Percentiles rank a stretch among this genome's conserved stretches.
Evolutionary conservation across 2,329 filamentous ascomycete species (phyloP).

Genomic region (Penicillium sumatraense): DNA sequence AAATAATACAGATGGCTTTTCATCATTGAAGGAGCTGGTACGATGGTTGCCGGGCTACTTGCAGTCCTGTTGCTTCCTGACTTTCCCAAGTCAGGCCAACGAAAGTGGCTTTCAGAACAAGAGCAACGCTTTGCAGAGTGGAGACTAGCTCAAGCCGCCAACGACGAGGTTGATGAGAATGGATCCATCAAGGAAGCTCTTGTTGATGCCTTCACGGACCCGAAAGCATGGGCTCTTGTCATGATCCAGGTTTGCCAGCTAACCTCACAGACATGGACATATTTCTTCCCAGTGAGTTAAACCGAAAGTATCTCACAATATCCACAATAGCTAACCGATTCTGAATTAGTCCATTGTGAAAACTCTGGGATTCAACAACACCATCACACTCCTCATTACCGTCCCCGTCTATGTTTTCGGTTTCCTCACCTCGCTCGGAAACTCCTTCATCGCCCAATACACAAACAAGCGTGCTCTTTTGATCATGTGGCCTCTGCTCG

Average conservation of each 20-base stretch:
- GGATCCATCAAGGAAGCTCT: slow-evolving; percentile 21
- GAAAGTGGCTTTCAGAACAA: slow-evolving; percentile 25
- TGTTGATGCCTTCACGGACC: slow-evolving; percentile 20
- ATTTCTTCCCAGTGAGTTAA: slow-evolving; percentile 42
- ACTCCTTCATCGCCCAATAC: slow-evolving; percentile 32
- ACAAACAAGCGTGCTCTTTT: slow-evolving; percentile 18
- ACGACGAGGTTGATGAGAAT: slow-evolving; percentile 27
- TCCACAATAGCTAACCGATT: too few species aligned
- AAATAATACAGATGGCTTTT: slow-evolving; percentile 35
- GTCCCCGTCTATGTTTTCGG: slow-evolving; percentile 26
- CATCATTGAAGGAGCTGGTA: slow-evolving; percentile 45
- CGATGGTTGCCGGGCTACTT: slow-evolving; percentile 37
- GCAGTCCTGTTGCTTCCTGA: slow-evolving; percentile 43
- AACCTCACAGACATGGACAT: slow-evolving; percentile 18
- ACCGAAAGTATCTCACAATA: background rate
- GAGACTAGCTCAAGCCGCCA: slow-evolving; percentile 22
- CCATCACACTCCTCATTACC: slow-evolving; percentile 23
- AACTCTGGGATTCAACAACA: slow-evolving; percentile 23
- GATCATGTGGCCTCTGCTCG: slow-evolving; percentile 21
- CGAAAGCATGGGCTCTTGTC: slow-evolving; percentile 22
- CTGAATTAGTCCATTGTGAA: slow-evolving; percentile 22
- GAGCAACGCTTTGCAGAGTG: slow-evolving; percentile 26
- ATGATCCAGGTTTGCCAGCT: slow-evolving; percentile 23
- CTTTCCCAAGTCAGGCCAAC: slow-evolving; percentile 19
- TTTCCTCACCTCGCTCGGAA: slow-evolving; percentile 40